Percentiles rank a stretch among this genome's conserved stretches.
phyloP scores from a whole-genome alignment of 495 filamentous ascomycete species.

The Penicillium taxi region DNA sequence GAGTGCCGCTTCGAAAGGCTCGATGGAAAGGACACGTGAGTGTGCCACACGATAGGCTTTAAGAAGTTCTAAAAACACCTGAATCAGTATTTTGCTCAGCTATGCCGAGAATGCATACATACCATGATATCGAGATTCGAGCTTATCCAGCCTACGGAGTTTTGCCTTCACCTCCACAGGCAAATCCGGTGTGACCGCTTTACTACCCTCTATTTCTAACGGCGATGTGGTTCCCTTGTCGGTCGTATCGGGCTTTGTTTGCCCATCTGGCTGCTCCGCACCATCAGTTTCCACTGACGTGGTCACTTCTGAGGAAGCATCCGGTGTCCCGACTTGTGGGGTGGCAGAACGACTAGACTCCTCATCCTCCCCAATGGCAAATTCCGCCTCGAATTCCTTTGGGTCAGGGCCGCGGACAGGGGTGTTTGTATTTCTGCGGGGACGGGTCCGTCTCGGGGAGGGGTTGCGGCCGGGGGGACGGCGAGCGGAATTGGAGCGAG shows the following conservation, averaged over 20 bases:
- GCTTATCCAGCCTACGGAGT: conserved; percentile 69
- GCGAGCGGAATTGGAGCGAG: conserved; percentile 43
- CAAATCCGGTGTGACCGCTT: conserved; percentile 47
- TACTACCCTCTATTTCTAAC: conserved; percentile 12
- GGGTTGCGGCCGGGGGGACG: conserved; percentile 46
- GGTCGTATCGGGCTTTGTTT: conserved; percentile 15
- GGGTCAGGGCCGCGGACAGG: conserved; percentile 62
- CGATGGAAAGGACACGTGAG: conserved; percentile 72
- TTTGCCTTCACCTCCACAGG: conserved; percentile 61
- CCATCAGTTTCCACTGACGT: conserved; percentile 16
- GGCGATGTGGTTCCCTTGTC: conserved; percentile 19
- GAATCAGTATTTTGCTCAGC: conserved; percentile 4
- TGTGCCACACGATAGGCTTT: conserved; percentile 88
- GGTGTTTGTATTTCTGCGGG: conserved; percentile 44
- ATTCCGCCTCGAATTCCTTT: conserved; percentile 73
- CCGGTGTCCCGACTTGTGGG: conserved; percentile 33
- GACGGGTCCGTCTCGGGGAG: conserved; percentile 44
- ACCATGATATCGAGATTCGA: conserved; percentile 86
- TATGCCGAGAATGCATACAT: conserved; percentile 14
- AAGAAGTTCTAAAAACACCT: conserved; percentile 57
- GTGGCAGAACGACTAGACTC: conserved; percentile 49
- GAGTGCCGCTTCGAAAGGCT: conserved; percentile 83
- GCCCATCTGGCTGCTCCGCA: conserved; percentile 25
- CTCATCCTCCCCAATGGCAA: conserved; percentile 73
- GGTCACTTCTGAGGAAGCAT: conserved; percentile 16